phyloP scores from a whole-genome alignment of 2,329 filamentous ascomycete genomes.

The Monilinia vaccinii-corymbosi region DNA sequence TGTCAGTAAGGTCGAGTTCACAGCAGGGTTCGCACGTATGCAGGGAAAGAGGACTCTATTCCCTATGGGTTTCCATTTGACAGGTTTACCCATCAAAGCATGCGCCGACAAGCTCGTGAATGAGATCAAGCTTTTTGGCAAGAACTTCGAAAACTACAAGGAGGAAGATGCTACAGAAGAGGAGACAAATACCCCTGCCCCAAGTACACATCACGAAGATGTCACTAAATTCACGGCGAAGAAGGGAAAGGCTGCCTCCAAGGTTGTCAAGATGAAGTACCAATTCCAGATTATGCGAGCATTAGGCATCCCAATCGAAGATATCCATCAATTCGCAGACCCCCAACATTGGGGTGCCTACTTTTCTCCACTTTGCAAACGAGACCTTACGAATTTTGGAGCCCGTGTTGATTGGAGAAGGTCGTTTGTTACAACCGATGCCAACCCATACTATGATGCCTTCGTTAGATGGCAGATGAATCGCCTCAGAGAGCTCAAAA shows the following conservation, averaged over 20 bases:
- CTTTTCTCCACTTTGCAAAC: conserved; percentile 75
- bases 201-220: conserved; percentile 66
- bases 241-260: conserved; percentile 85
- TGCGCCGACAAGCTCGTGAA: conserved; percentile 90
- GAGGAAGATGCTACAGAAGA: conserved; percentile 49
- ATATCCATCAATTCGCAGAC: conserved; percentile 91
- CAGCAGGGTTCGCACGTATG: conserved; percentile 78
- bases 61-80: conserved; percentile 91
- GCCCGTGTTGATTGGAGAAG: conserved; percentile 88
- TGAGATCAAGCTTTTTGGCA: conserved; percentile 82
- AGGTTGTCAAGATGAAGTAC: conserved; percentile 90
- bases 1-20: conserved; percentile 87
- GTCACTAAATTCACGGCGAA: conserved; percentile 85
- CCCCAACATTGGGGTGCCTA: conserved; percentile 85
- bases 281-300: conserved; percentile 93
- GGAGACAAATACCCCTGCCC: conserved; percentile 43
- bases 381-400: conserved; percentile 76
- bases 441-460: conserved; percentile 92
- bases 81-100: conserved; percentile 96
- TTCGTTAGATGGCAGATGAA: conserved; percentile 98
- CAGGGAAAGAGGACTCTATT: conserved; percentile 80
- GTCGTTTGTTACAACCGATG: conserved; percentile 88
- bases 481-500: conserved; percentile 75
- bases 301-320: conserved; percentile 74
- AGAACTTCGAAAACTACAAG: conserved; percentile 72